Percentiles rank a stretch among this genome's conserved stretches.
Evolutionary conservation across 1,284 basidiomycete genomes (phyloP).

Genomic region (Cystobasidiaceae sp.): DNA sequence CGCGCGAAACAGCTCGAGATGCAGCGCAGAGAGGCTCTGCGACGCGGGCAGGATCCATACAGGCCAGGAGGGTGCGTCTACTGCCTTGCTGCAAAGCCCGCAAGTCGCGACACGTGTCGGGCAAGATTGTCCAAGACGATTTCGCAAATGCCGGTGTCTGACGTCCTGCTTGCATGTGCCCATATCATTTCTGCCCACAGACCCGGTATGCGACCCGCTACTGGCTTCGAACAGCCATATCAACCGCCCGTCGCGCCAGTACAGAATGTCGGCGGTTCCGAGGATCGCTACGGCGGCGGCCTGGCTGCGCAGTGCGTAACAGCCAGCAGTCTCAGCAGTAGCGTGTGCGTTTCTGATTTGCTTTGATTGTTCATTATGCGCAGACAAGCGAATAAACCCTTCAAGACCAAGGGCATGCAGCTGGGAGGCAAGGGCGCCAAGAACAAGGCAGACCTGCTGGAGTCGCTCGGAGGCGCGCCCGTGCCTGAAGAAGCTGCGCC

Average conservation of each 20-base stretch:
- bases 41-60: conserved; percentile 53
- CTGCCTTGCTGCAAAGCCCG: background rate
- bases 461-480: conserved; percentile 71
- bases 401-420: conserved; percentile 97
- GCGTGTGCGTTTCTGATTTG: no score
- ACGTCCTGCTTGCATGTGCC: background rate
- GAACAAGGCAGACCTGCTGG: conserved; percentile 67
- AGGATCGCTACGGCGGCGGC: conserved; percentile 19
- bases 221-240: conserved; percentile 34
- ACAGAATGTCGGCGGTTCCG: conserved; percentile 15
- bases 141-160: no score
- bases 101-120: no score
- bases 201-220: conserved; percentile 28
- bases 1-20: conserved; percentile 97
- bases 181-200: no score
- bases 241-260: conserved; percentile 14
- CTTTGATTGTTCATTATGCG: background rate
- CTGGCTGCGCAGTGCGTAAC: conserved; percentile 19
- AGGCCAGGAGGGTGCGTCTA: conserved; percentile 33
- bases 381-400: conserved; percentile 47
- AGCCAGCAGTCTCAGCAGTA: background rate
- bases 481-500: conserved; percentile 43
- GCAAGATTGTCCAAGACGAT: no score
- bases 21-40: conserved; percentile 89
- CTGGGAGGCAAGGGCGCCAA: conserved; percentile 56